Evolutionary conservation across 1,284 basidiomycete genomes (phyloP), one percentile per base, ranked within the genome.

Genomic region (Papiliotrema terrestris): DNA sequence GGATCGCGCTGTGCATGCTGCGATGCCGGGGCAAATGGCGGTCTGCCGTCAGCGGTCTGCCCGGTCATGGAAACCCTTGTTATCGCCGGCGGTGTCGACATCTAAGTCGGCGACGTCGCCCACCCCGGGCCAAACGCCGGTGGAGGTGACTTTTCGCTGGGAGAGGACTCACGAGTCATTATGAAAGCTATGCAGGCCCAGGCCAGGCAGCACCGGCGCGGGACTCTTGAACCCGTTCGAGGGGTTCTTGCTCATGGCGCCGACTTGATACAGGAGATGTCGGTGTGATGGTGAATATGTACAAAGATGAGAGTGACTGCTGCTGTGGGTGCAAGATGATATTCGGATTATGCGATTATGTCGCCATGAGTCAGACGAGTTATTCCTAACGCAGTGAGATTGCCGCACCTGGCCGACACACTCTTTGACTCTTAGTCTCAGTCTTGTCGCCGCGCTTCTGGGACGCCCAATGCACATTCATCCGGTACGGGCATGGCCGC

Each of bases 171-270:
- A 74, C 75, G 73, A 75, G 51, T 76, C 75, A 45, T 71, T 69
- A 54, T 75, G 73, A 58, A 74, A 75, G 52, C 67, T 69, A 57
- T 75, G 70, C 39, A 76, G 56, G 8, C 74, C 73, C 61, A 74
- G 69, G 13, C 69, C 75, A 2, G 75, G 74, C 14, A 77, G 56
- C 22, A 76, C 74, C 8, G 74, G 75, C 23, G 72, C 74, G 13
- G 67, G 68, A 14, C 58, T 56, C 55, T 69, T 68, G 60, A 68
- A 66, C 26, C 62, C 64, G 49, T 63, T 65, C 17, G 61, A 49
- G 20, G 58, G 56, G 48, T 60, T 64, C 42, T 44, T 60, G 3
- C 17, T 9, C 32, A 25, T 41, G 39, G 20, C 39, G 20, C 15
- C 5, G 39, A 20, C 36, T 17, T 37, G 17, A 17, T 37, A 9